Evolutionary conservation across 495 filamentous ascomycete genomes (phyloP).

Genomic region (Podospora sp.): DNA sequence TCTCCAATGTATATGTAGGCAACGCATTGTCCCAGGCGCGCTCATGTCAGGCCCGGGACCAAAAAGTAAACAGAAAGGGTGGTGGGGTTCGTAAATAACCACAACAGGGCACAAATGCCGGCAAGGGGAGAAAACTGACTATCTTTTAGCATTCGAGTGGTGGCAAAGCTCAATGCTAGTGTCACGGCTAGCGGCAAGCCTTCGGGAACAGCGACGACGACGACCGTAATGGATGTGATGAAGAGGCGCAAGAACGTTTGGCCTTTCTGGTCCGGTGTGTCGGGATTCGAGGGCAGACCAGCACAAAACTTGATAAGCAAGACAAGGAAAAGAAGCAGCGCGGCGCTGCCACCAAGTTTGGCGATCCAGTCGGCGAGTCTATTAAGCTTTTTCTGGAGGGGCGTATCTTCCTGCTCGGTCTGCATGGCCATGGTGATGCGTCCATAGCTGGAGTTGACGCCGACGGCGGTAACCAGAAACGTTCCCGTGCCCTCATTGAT

Average conservation of each 20-base stretch:
- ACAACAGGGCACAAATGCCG: too few species aligned
- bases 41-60: too few species aligned
- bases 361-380: slow-evolving; percentile 87
- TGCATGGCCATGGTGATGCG: slow-evolving; percentile 93
- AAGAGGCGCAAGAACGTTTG: slow-evolving; percentile 89
- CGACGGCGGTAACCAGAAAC: slow-evolving; percentile 83
- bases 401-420: slow-evolving; percentile 86
- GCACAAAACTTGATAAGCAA: slow-evolving; percentile 88
- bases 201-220: slow-evolving; percentile 98
- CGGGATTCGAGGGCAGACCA: slow-evolving; percentile 54
- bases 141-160: slow-evolving; percentile 91
- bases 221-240: slow-evolving; percentile 92
- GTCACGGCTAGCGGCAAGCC: slow-evolving; percentile 92
- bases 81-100: too few species aligned
- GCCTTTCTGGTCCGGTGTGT: slow-evolving; percentile 71
- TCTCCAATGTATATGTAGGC: too few species aligned
- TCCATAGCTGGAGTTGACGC: slow-evolving; percentile 83
- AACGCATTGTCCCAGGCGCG: too few species aligned
- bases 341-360: slow-evolving; percentile 83
- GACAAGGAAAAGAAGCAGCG: slow-evolving; percentile 81
- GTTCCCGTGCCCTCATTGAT: slow-evolving; percentile 89
- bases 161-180: slow-evolving; percentile 92
- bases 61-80: too few species aligned
- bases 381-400: slow-evolving; percentile 89
- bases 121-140: too few species aligned